Conservation (phyloP, 2,329 filamentous ascomycete genomes). For the Alternaria sp. region DNA sequence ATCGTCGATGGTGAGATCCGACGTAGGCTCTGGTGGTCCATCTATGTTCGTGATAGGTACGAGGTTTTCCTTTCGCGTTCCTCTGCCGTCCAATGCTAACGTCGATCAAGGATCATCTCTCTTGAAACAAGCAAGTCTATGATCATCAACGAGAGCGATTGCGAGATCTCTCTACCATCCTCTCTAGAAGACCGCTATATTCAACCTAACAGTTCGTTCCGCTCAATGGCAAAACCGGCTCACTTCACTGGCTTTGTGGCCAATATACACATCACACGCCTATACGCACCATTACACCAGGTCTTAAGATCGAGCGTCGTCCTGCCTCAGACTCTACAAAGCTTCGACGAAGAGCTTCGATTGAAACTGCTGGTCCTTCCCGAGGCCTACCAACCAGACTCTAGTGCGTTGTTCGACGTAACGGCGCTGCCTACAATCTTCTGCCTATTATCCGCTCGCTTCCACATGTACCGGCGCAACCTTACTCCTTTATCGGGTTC, state of each 20-base stretch:
- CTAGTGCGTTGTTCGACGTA: slow-evolving; percentile 73
- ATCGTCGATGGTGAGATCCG: slow-evolving; percentile 85
- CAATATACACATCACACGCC: slow-evolving; percentile 81
- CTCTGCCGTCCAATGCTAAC: slow-evolving; percentile 29
- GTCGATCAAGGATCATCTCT: slow-evolving; percentile 68
- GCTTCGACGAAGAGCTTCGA: slow-evolving; percentile 82
- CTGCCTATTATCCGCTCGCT: slow-evolving; percentile 81
- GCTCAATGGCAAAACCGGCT: slow-evolving; percentile 50
- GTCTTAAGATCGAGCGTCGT: slow-evolving; percentile 72
- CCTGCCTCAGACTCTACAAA: slow-evolving; percentile 71
- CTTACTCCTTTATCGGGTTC: slow-evolving; percentile 74
- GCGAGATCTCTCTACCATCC: slow-evolving; percentile 81
- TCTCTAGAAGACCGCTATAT: slow-evolving; percentile 83
- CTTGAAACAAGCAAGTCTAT: slow-evolving; percentile 82
- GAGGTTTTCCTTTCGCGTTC: slow-evolving; percentile 17
- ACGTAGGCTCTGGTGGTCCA: slow-evolving; percentile 89
- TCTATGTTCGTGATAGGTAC: slow-evolving; percentile 87
- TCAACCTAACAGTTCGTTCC: slow-evolving; percentile 59
- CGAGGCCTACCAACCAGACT: slow-evolving; percentile 72
- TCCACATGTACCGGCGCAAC: slow-evolving; percentile 89
- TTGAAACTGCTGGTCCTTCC: slow-evolving; percentile 80
- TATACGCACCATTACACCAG: slow-evolving; percentile 76
- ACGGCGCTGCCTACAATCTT: slow-evolving; percentile 77
- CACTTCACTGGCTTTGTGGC: slow-evolving; percentile 75
- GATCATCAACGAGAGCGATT: slow-evolving; percentile 86